A percentile compares a stretch with the other conserved stretches of the same genome.
phyloP scores from a whole-genome alignment of 2,329 filamentous ascomycete genomes.

The Alternaria novae-zelandiae region DNA sequence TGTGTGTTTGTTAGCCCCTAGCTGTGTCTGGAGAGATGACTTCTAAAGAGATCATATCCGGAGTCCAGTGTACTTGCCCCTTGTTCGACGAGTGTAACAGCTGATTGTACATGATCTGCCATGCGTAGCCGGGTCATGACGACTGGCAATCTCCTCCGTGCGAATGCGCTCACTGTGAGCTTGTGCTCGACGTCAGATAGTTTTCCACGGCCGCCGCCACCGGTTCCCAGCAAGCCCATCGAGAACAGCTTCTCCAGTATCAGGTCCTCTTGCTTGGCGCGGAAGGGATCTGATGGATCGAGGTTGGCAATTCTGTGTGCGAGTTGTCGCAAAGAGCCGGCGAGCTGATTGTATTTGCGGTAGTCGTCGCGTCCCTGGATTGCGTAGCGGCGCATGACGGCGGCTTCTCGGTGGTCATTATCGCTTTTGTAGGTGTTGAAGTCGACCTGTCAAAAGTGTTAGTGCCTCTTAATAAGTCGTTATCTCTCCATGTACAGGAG shows the following conservation, averaged over 20 bases:
- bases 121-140: conserved; percentile 90
- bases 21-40: fast-evolving
- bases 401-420: conserved; percentile 81
- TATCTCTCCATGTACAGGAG: not conserved
- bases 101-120: conserved; percentile 85
- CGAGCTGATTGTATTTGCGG: conserved; percentile 56
- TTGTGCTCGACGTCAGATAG: conserved; percentile 78
- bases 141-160: conserved; percentile 80
- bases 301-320: conserved; percentile 87
- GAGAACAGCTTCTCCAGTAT: conserved; percentile 91
- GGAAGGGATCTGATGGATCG: conserved; percentile 76
- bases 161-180: conserved; percentile 88
- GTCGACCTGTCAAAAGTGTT: conserved; percentile 64
- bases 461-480: not conserved
- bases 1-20: not conserved
- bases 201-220: conserved; percentile 67
- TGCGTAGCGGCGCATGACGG: conserved; percentile 83
- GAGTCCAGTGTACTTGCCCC: conserved; percentile 52
- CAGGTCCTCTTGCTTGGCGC: conserved; percentile 83
- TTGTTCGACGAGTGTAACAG: conserved; percentile 86
- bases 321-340: conserved; percentile 79
- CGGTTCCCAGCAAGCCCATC: conserved; percentile 82
- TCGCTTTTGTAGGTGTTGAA: conserved; percentile 94
- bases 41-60: not conserved
- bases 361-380: conserved; percentile 87